Percentiles rank a stretch among this genome's conserved stretches.
phyloP scores from a whole-genome alignment of 805 yeast genomes.

The Myxozyma mucilagina region DNA sequence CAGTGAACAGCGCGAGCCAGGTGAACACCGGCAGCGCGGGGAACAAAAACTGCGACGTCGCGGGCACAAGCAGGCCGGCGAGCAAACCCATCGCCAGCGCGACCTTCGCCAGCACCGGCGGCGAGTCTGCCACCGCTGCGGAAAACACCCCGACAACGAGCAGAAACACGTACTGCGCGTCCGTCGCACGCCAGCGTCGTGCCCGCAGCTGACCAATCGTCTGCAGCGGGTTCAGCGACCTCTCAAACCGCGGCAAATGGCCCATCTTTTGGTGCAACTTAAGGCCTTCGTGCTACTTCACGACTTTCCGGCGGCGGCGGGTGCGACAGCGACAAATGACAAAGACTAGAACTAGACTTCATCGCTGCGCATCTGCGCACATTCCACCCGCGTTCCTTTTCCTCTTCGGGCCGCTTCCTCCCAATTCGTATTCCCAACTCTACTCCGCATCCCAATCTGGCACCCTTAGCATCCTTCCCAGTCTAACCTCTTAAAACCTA shows the following conservation, averaged over 20 bases:
- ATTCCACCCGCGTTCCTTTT: too few relatives aligned
- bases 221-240: conserved; percentile 26
- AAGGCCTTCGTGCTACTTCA: neutral
- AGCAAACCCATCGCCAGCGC: too few relatives aligned
- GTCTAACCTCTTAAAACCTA: too few relatives aligned
- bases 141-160: conserved; percentile 53
- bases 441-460: too few relatives aligned
- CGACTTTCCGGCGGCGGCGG: neutral
- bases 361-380: neutral
- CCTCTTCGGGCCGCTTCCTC: too few relatives aligned
- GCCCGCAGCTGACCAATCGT: conserved; percentile 39
- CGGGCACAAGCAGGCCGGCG: conserved; percentile 68
- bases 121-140: conserved; percentile 41
- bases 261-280: neutral
- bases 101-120: conserved; percentile 37
- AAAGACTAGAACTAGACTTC: too few relatives aligned
- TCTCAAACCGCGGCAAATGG: conserved; percentile 27
- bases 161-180: conserved; percentile 53
- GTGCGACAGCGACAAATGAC: too few relatives aligned
- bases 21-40: conserved; percentile 79
- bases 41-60: conserved; percentile 79
- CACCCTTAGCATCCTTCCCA: too few relatives aligned
- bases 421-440: too few relatives aligned
- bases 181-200: conserved; percentile 44
- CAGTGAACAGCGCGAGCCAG: conserved; percentile 82